Evolutionary conservation across 768 basidiomycete species (phyloP), one percentile per base, ranked within the genome.

Genomic region (Podaxis sp.): DNA sequence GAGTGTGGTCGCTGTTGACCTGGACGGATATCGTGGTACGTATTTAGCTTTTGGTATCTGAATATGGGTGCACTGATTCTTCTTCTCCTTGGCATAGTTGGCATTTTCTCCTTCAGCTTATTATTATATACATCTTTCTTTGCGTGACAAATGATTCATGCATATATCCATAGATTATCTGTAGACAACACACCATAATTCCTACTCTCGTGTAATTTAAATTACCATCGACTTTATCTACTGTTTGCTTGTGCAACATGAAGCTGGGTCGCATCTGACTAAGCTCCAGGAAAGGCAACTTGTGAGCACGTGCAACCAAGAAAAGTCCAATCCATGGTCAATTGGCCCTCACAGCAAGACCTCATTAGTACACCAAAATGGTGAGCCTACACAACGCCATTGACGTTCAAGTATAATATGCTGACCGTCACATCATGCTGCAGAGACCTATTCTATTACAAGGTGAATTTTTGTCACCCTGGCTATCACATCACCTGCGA

Each of bases 391-490:
- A 5, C n/a, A 14, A 21, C 35, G 35, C 23, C 9, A 36, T 27
- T n/a, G 35, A 21, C 16, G 11, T 56, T 28, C 37, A 3, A 25
- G 4, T 7, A 16, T 27, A 6, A 6, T n/a, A 40, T 14, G 18
- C 18, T 40, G 14, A 51, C 25, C 9, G 3, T 7, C 4, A n/a
- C 40, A 4, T 16, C 18, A 38, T n/a, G 6, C 9, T 18, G 21
- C 62, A 90, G 89, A 81, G 88, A 71, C 88, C 88, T 36, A 90
- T 91, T 72, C 80, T 91, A 66, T 69, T 90, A 54, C 86, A 89
- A 87, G 87, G 87, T 85, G 59, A 60, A 61, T 32, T 35, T 47
- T n/a, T 18, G 13, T 59, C 40, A 40, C 57, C 47, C 13, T 50
- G 9, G 0, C 37, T 25, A 50, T 37, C 14, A 11, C 36, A 28